Base-by-base conservation (phyloP, 306 rosid species). In the Trichosanthes truncata region DNA sequence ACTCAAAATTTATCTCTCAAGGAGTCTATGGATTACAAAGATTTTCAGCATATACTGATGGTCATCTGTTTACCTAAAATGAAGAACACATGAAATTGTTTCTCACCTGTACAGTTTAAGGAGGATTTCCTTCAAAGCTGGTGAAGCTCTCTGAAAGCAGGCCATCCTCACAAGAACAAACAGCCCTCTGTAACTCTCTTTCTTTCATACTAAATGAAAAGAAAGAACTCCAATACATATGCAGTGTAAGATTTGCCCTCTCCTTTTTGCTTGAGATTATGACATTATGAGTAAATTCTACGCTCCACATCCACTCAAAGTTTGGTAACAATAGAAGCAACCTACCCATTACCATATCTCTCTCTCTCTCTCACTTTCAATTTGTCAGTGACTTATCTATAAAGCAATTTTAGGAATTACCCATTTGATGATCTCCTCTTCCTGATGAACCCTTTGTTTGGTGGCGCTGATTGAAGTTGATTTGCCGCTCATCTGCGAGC, bases 101-200 rank as follows among this genome's bases (percentile, higher is more conserved):
- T 80, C 88, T 84, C 89, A 92, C 98, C 85, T 43, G 74, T 87
- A 89, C 45, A 86, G 79, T 80, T 86, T 91, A 85, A 92, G 95
- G 68, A 94, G 89, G 79, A 92, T 86, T 75, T 92, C 90, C 76
- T 82, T 87, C 66, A 92, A 80, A 74, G 92, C 90, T 57, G 97
- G 98, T 9, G 97, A 94, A 46, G 88, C 88, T 84, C 96, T 90
- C 60, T 94, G 90, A 49, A 92, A 86, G 85, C 89, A 91, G 23
- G 97, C 89, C 98, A 92, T 94, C 78, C 79, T 68, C 78, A 74
- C 66, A 48, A 79, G 55, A 77, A 55, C 80, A 43, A 21, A 52
- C 66, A 65, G 20, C 57, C 74, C 63, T 46, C 76, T 78, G 65
- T 67, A 62, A 71, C 78, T 80, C 9, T 36, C 33, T 48, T 20